Percentiles rank a stretch among this genome's conserved stretches.
These are phyloP conservation scores for Malus fusca DNA, from an alignment of 306 rosid species.

Conservation along the genomic window DNA sequence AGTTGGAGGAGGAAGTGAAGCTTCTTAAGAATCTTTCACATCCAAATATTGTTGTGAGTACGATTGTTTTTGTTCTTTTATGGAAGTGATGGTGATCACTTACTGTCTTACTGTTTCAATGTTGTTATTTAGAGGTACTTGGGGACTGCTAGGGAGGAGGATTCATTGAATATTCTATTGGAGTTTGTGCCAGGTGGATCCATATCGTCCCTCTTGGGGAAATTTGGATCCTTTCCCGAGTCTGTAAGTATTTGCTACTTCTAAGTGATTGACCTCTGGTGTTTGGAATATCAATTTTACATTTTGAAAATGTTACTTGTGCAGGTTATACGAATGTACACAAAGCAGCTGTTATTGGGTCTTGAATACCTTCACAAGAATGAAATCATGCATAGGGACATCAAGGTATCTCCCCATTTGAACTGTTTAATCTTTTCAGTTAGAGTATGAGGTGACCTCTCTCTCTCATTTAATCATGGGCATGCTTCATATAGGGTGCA, in stretches of 20 bases:
- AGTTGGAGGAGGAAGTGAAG: constrained; percentile 89
- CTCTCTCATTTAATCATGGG: constrained; percentile 10
- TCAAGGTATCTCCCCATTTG: constrained; percentile 47
- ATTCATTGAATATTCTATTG: constrained; percentile 75
- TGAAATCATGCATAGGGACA: constrained; percentile 88
- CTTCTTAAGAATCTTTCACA: constrained; percentile 86
- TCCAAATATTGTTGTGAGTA: constrained; percentile 85
- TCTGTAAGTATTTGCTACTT: constrained; percentile 52
- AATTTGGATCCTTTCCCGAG: constrained; percentile 89
- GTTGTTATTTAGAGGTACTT: constrained; percentile 54
- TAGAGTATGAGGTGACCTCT: not conserved
- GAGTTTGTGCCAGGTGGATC: constrained; percentile 97
- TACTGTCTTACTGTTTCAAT: not conserved
- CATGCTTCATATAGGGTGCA: constrained; percentile 62
- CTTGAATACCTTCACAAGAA: constrained; percentile 85
- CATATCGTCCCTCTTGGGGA: constrained; percentile 79
- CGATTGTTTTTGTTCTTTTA: not conserved
- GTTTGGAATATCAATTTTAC: not conserved
- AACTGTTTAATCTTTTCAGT: not conserved
- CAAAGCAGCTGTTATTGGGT: constrained; percentile 77
- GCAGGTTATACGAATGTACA: constrained; percentile 82
- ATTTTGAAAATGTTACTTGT: not conserved
- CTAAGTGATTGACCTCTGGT: not conserved
- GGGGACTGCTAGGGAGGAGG: constrained; percentile 88
- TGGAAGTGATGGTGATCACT: constrained; percentile 4